A percentile compares a stretch with the other conserved stretches of the same genome.
Evolutionary conservation across 2,329 filamentous ascomycete genomes (phyloP).

Genomic region (Purpureocillium lavendulum): DNA sequence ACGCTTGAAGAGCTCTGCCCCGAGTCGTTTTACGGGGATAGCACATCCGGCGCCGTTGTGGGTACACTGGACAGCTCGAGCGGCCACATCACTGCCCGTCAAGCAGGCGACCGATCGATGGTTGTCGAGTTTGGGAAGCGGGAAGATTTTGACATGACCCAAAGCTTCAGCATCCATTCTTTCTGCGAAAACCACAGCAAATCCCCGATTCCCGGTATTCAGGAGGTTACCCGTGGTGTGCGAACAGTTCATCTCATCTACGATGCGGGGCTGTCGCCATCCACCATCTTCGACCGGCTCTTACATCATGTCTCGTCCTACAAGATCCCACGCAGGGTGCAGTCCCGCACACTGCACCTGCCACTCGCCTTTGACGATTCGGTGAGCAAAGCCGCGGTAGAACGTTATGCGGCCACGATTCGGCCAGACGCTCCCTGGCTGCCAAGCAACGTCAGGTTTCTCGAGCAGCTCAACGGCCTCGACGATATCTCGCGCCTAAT

Average conservation of each 20-base stretch:
- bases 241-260: conserved; percentile 24
- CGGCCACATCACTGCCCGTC: conserved; percentile 13
- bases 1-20: neutral
- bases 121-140: conserved; percentile 23
- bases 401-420: conserved; percentile 54
- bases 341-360: conserved; percentile 22
- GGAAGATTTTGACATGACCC: conserved; percentile 19
- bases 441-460: conserved; percentile 52
- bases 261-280: conserved; percentile 8
- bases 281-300: conserved; percentile 11
- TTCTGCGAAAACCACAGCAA: conserved; percentile 22
- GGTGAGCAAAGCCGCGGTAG: conserved; percentile 39
- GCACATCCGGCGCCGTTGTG: conserved; percentile 3
- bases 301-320: conserved; percentile 15
- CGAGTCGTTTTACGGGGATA: neutral
- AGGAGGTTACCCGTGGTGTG: conserved; percentile 24
- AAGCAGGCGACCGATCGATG: conserved; percentile 24
- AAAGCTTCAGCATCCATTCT: conserved; percentile 23
- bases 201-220: conserved; percentile 17
- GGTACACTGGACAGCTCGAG: conserved; percentile 9
- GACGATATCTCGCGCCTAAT: conserved; percentile 16
- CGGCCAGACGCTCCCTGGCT: conserved; percentile 53
- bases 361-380: conserved; percentile 30
- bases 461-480: conserved; percentile 25
- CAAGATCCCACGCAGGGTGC: conserved; percentile 12